A percentile compares a stretch with the other conserved stretches of the same genome.
Conservation (phyloP, 2,329 filamentous ascomycete genomes). For the Pezicula radicicola region DNA sequence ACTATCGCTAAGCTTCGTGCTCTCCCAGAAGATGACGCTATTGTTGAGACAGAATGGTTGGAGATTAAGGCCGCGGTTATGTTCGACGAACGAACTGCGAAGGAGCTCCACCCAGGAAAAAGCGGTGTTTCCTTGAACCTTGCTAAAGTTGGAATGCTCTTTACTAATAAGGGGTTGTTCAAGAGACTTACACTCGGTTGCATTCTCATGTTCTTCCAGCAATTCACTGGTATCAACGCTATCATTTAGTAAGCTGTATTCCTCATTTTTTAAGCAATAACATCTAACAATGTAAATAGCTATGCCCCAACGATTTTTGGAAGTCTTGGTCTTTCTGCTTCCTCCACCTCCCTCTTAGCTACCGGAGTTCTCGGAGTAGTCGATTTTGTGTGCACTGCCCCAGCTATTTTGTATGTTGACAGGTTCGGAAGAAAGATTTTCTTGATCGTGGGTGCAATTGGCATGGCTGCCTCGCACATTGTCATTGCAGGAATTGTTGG, state of each 20-base stretch:
- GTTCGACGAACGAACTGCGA: slow-evolving; percentile 43
- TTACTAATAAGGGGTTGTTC: slow-evolving; percentile 5
- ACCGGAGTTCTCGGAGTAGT: slow-evolving; percentile 68
- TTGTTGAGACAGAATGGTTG: slow-evolving; percentile 51
- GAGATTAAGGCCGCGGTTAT: slow-evolving; percentile 51
- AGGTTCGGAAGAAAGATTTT: slow-evolving; percentile 57
- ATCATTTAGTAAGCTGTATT: slow-evolving; percentile 40
- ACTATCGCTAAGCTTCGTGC: slow-evolving; percentile 53
- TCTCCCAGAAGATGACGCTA: slow-evolving; percentile 50
- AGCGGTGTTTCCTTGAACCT: not conserved
- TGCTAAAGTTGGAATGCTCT: slow-evolving; percentile 5
- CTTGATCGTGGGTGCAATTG: slow-evolving; percentile 58
- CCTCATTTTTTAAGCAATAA: not conserved
- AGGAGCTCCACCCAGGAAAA: slow-evolving; percentile 36
- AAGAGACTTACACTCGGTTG: not conserved
- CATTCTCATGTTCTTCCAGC: slow-evolving; percentile 39
- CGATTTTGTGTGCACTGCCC: slow-evolving; percentile 63
- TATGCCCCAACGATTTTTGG: slow-evolving; percentile 53
- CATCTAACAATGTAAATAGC: slow-evolving; percentile 31
- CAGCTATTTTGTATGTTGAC: slow-evolving; percentile 61
- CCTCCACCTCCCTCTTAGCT: slow-evolving; percentile 52
- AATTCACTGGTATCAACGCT: slow-evolving; percentile 44
- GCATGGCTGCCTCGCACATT: slow-evolving; percentile 56
- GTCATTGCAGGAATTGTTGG: slow-evolving; percentile 64
- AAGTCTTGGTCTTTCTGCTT: slow-evolving; percentile 36